phyloP scores from a whole-genome alignment of 352 stramenopile species.

The Plasmopara viticola region DNA sequence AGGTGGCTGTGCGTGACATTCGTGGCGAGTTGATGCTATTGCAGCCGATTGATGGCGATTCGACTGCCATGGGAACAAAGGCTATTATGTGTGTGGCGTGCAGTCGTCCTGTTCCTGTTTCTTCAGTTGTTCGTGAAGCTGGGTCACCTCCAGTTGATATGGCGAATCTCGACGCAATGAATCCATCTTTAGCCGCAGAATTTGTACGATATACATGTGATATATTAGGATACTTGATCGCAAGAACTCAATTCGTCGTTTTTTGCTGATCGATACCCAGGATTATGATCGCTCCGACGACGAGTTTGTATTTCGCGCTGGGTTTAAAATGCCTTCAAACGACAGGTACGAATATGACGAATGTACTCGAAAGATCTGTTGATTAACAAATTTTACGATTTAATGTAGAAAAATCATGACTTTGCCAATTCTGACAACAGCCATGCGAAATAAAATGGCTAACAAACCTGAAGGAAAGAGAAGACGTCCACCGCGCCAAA shows the following conservation, averaged over 20 bases:
- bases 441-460: conserved; percentile 57
- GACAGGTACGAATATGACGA: conserved; percentile 38
- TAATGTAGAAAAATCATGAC: conserved; percentile 59
- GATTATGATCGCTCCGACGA: conserved; percentile 61
- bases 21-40: conserved; percentile 62
- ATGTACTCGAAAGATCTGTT: background rate
- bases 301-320: conserved; percentile 74
- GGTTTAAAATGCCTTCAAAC: conserved; percentile 79
- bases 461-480: conserved; percentile 67
- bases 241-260: conserved; percentile 1
- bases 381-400: conserved; percentile 4
- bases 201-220: conserved; percentile 13
- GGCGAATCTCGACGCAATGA: conserved; percentile 22
- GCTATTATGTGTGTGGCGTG: conserved; percentile 80
- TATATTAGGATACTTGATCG: background rate
- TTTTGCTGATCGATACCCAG: conserved; percentile 21
- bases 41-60: conserved; percentile 40
- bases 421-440: conserved; percentile 60
- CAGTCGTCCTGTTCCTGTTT: conserved; percentile 68
- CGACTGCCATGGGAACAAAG: conserved; percentile 72
- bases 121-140: conserved; percentile 40
- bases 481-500: conserved; percentile 42
- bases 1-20: conserved; percentile 52
- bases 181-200: conserved; percentile 14
- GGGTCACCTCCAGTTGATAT: conserved; percentile 37